phyloP scores from a whole-genome alignment of 805 yeast genomes.

The Hanseniaspora hatyaiensis region DNA sequence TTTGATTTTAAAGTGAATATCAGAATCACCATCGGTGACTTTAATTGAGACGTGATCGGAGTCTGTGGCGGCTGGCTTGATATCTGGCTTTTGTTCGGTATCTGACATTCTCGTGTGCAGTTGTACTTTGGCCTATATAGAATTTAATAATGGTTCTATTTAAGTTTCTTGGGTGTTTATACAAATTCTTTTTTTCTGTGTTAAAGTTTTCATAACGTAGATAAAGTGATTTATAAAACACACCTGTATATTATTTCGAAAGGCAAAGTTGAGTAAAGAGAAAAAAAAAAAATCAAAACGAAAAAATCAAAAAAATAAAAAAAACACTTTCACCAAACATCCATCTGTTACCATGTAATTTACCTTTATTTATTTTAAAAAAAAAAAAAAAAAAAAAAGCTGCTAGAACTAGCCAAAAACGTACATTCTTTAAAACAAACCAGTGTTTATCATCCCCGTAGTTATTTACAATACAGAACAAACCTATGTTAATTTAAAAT shows the following conservation, averaged over 20 bases:
- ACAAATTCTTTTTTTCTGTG: background rate
- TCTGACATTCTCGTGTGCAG: conserved; percentile 28
- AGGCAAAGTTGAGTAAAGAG: no score
- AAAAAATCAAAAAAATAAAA: no score
- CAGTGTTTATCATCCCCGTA: no score
- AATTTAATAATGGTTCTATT: background rate
- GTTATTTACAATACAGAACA: no score
- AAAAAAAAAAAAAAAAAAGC: no score
- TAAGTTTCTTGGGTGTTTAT: background rate
- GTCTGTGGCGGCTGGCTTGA: conserved; percentile 45
- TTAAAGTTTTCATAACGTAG: background rate
- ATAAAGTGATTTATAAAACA: background rate
- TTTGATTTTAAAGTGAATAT: conserved; percentile 90
- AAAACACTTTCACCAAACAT: background rate
- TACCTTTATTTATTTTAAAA: no score
- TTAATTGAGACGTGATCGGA: conserved; percentile 70
- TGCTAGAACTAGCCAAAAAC: background rate
- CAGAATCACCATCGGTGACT: conserved; percentile 88
- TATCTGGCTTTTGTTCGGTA: conserved; percentile 36
- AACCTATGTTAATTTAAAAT: no score
- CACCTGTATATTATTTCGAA: background rate
- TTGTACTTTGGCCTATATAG: background rate
- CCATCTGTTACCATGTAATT: no score
- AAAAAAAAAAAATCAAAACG: no score
- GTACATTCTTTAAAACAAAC: no score